These are phyloP conservation scores for Platanthera guangdongensis DNA, from an alignment of 106 monocot species.

Conservation along the genomic window DNA sequence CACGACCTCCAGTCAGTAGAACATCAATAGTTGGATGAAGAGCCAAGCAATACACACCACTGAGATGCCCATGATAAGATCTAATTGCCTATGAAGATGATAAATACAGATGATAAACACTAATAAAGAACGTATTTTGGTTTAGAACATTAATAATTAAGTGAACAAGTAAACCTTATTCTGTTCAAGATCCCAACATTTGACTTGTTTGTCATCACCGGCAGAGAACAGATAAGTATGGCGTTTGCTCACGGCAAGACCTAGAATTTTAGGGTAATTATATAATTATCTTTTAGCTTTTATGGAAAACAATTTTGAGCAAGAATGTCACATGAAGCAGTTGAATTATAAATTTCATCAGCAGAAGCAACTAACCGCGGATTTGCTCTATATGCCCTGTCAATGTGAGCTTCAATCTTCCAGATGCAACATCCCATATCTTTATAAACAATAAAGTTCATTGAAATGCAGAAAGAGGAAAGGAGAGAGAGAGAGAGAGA, in stretches of 20 bases:
- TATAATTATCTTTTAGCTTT: not conserved
- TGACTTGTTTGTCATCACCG: constrained; percentile 99
- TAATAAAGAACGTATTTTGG: not conserved
- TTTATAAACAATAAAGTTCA: constrained; percentile 10
- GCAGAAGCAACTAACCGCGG: constrained; percentile 47
- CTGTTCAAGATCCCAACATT: constrained; percentile 99
- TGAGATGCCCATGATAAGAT: constrained; percentile 96
- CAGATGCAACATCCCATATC: constrained; percentile 98
- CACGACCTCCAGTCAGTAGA: constrained; percentile 91
- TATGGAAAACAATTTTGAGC: not conserved
- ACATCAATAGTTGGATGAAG: constrained; percentile 93
- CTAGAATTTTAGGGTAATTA: constrained; percentile 24
- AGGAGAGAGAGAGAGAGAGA: not conserved
- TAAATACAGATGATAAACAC: not conserved
- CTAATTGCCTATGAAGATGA: constrained; percentile 53
- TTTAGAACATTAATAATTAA: not conserved
- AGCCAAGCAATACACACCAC: constrained; percentile 98
- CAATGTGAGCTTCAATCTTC: constrained; percentile 83
- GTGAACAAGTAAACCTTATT: constrained; percentile 60
- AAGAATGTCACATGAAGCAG: not conserved
- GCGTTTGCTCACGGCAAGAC: constrained; percentile 85
- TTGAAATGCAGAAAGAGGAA: not conserved
- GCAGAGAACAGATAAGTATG: constrained; percentile 98
- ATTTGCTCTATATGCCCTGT: constrained; percentile 99
- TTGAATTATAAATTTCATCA: not conserved